Conservation (phyloP, 176 grass and related monocot genomes). For the Aegilops longissima region DNA sequence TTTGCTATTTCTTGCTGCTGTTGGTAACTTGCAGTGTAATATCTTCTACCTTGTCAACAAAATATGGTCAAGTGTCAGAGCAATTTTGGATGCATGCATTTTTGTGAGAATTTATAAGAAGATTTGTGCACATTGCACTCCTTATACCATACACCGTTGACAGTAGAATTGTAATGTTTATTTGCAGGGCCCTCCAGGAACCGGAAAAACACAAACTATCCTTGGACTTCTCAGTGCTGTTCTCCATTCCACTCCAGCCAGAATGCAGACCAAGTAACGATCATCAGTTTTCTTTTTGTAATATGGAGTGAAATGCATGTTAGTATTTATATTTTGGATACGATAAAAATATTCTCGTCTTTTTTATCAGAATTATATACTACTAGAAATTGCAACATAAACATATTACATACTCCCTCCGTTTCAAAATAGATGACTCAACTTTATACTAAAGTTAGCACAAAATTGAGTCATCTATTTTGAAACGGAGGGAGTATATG, state of each 20-base stretch:
- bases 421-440: no score
- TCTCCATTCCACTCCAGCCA: conserved; percentile 90
- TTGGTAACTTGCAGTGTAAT: conserved; percentile 29
- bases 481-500: no score
- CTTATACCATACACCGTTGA: not conserved
- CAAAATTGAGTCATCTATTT: no score
- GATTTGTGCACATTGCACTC: not conserved
- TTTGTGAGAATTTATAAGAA: conserved; percentile 13
- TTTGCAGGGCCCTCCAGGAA: conserved; percentile 88
- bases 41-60: not conserved
- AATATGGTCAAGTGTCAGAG: not conserved
- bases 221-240: conserved; percentile 95
- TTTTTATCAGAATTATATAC: not conserved
- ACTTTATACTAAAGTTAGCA: no score
- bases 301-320: not conserved
- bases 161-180: conserved; percentile 9
- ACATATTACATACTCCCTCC: not conserved
- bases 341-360: not conserved
- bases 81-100: conserved; percentile 18
- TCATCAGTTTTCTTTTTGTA: conserved; percentile 15
- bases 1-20: not conserved
- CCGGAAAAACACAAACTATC: conserved; percentile 98
- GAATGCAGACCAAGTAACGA: conserved; percentile 77
- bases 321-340: conserved; percentile 7
- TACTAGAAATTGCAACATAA: conserved; percentile 1